Evolutionary conservation across 352 stramenopile genomes (phyloP).

Genomic region (Plasmopara halstedii): DNA sequence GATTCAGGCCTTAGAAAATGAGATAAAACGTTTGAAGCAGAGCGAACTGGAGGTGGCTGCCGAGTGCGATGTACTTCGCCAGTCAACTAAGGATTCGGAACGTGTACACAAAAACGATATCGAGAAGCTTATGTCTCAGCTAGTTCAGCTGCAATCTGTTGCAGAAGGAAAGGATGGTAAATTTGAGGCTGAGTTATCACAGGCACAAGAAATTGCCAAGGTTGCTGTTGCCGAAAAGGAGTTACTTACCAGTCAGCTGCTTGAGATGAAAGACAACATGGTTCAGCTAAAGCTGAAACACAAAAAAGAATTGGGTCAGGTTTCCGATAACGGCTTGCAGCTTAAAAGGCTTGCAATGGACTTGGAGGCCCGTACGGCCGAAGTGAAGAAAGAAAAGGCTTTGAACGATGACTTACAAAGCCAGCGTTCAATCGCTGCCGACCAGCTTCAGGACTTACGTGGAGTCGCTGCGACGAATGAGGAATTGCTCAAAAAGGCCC

Average conservation of each 20-base stretch:
- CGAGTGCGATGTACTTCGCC: slow-evolving; percentile 14
- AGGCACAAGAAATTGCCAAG: slow-evolving; percentile 21
- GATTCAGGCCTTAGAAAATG: slow-evolving; percentile 23
- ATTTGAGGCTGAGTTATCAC: slow-evolving; percentile 22
- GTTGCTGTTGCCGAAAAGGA: slow-evolving; percentile 32
- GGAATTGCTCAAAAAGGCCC: slow-evolving; percentile 65
- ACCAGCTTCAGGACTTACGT: slow-evolving; percentile 38
- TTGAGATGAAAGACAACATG: slow-evolving; percentile 49
- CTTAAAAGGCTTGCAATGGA: slow-evolving; percentile 29
- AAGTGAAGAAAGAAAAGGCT: slow-evolving; percentile 25
- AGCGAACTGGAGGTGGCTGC: slow-evolving; percentile 1
- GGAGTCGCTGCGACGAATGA: slow-evolving; percentile 38
- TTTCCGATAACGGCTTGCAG: slow-evolving; percentile 19
- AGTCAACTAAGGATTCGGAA: slow-evolving; percentile 18
- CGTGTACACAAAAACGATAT: slow-evolving; percentile 24
- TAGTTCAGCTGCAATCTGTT: slow-evolving; percentile 25
- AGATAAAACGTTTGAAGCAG: slow-evolving; percentile 21
- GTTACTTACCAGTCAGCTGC: slow-evolving; percentile 22
- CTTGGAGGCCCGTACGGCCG: slow-evolving; percentile 25
- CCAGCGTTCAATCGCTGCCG: slow-evolving; percentile 21
- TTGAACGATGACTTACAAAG: slow-evolving; percentile 28
- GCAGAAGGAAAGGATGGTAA: slow-evolving; percentile 17
- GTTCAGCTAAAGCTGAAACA: slow-evolving; percentile 30
- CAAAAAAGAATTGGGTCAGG: slow-evolving; percentile 28
- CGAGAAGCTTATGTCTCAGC: slow-evolving; percentile 16